A percentile compares a stretch with the other conserved stretches of the same genome.
Evolutionary conservation across 2,329 filamentous ascomycete species (phyloP).

Genomic region (Harringtonia aguacate): DNA sequence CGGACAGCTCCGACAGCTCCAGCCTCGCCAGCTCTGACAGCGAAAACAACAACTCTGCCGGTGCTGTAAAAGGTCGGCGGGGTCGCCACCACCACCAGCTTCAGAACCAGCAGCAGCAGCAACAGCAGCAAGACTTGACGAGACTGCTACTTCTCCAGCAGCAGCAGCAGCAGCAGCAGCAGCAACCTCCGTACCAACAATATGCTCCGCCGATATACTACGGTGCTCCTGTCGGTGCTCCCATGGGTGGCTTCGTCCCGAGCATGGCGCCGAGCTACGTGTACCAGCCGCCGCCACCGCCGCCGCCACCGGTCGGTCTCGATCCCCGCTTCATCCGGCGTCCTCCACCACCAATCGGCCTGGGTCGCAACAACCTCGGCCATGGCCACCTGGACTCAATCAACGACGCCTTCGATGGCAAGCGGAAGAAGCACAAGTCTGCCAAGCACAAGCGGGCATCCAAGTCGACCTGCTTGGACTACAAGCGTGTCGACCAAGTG

Average conservation of each 20-base stretch:
- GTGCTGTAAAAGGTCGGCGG: slow-evolving; percentile 7
- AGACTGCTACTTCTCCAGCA: slow-evolving; percentile 3
- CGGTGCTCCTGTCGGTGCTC: not conserved
- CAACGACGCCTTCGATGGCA: not conserved
- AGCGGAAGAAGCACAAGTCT: not conserved
- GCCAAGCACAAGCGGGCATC: slow-evolving; percentile 6
- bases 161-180: slow-evolving; percentile 1
- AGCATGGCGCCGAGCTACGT: too few relatives aligned
- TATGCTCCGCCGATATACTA: not conserved
- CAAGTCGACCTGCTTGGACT: slow-evolving; percentile 21
- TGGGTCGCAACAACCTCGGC: too few relatives aligned
- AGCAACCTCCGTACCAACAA: slow-evolving; percentile 3
- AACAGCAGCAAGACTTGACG: slow-evolving; percentile 1
- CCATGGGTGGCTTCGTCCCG: not conserved
- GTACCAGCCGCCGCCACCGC: too few relatives aligned
- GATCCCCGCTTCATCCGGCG: too few relatives aligned
- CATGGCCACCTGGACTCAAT: not conserved
- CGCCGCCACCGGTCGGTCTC: too few relatives aligned
- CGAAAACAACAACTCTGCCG: not conserved
- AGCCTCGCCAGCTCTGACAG: not conserved
- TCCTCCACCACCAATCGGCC: too few relatives aligned
- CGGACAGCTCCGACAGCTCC: slow-evolving; percentile 12
- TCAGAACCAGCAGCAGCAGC: slow-evolving; percentile 9
- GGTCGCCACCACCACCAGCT: slow-evolving; percentile 9
- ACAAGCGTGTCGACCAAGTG: slow-evolving; percentile 42